Percentiles rank a stretch among this genome's conserved stretches.
These are phyloP conservation scores for Drechslerella coelobrocha DNA, from an alignment of 2,329 filamentous ascomycete genomes.

Conservation along the genomic window DNA sequence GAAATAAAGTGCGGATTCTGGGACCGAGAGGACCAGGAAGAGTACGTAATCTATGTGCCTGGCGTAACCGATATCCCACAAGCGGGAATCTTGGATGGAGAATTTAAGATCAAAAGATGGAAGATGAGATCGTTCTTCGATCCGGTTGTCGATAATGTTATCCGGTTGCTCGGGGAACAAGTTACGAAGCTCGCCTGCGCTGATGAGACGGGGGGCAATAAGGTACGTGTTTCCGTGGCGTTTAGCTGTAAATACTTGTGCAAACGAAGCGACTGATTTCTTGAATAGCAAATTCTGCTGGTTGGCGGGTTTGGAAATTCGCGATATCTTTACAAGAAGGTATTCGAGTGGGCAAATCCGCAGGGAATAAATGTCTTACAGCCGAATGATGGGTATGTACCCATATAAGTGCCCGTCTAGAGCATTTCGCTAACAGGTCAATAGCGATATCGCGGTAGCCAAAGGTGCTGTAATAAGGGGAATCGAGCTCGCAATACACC, in stretches of 20 bases:
- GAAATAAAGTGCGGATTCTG: slow-evolving; percentile 52
- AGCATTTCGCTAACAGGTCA: not conserved
- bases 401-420: too few species aligned
- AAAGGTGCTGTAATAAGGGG: slow-evolving; percentile 51
- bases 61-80: slow-evolving; percentile 36
- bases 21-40: slow-evolving; percentile 33
- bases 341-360: slow-evolving; percentile 33
- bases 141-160: slow-evolving; percentile 28
- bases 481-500: slow-evolving; percentile 42
- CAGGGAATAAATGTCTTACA: slow-evolving; percentile 33
- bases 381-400: slow-evolving; percentile 33
- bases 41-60: slow-evolving; percentile 28
- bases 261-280: not conserved
- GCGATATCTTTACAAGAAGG: slow-evolving; percentile 32
- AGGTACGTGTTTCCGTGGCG: slow-evolving; percentile 12
- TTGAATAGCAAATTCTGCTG: slow-evolving; percentile 33
- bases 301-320: slow-evolving; percentile 41
- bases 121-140: slow-evolving; percentile 35
- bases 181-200: slow-evolving; percentile 19
- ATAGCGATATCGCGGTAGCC: slow-evolving; percentile 37
- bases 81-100: slow-evolving; percentile 32
- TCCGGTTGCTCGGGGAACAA: slow-evolving; percentile 34
- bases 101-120: slow-evolving; percentile 32
- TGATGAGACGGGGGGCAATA: slow-evolving; percentile 12
- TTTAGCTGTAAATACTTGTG: not conserved